Evolutionary conservation across 371 early-diverging fungal genomes (phyloP), one percentile per base, ranked within the genome.

Genomic region (Mucor circinelloides): DNA sequence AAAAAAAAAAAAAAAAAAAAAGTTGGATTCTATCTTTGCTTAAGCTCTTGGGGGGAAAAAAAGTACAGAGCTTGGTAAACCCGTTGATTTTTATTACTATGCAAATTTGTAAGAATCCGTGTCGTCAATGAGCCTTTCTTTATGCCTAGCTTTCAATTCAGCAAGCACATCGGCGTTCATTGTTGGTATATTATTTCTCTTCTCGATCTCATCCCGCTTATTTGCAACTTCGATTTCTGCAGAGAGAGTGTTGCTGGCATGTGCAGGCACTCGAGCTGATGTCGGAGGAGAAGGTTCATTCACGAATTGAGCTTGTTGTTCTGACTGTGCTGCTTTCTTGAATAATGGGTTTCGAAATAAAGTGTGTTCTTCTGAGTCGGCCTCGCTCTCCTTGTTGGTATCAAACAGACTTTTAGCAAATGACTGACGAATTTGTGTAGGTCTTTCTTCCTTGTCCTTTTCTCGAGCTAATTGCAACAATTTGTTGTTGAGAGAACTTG

Each of bases 31-130:
- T n/a, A n/a, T n/a, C n/a, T n/a, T n/a, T n/a, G n/a, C n/a, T n/a
- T n/a, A n/a, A n/a, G n/a, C n/a, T n/a, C n/a, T n/a, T n/a, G n/a
- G n/a, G n/a, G n/a, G n/a, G n/a, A n/a, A n/a, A n/a, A n/a, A n/a
- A n/a, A n/a, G n/a, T n/a, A n/a, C n/a, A 44, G 6, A 5, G 44
- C 13, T 44, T 34, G 13, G 13, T 10, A n/a, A n/a, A 46, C 21
- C 1, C 48, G 17, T 13, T 44, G 4, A 7, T 46, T 21, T 36
- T 36, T 36, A 30, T 30, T 36, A 15, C 62, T 68, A 72, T 52
- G 68, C 27, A 55, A 72, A 72, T 31, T 72, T 68, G 50, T 72
- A 72, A 58, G 68, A 68, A 72, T 72, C 72, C 30, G 68, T 65
- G 54, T 72, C 72, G 58, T 72, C 72, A 50, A 72, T 60, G 2